These are phyloP conservation scores for Taphrina pruni DNA, from an alignment of 1,139 yeast genomes.

Conservation along the genomic window DNA sequence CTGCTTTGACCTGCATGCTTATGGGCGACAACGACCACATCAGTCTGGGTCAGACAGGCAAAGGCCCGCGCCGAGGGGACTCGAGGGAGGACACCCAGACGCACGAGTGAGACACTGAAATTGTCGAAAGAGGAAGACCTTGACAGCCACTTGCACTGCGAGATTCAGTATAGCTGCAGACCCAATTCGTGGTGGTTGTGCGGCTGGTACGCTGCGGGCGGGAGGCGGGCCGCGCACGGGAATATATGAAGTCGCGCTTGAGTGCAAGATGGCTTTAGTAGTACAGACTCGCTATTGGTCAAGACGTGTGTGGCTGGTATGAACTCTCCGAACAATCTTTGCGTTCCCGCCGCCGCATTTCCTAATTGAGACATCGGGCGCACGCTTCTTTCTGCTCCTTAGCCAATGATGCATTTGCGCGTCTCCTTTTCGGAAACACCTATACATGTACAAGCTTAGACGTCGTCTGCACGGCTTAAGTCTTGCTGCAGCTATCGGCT, in stretches of 20 bases:
- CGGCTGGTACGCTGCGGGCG: no score
- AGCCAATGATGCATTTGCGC: no score
- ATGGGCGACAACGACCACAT: constrained; percentile 3
- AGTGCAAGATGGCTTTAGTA: background rate
- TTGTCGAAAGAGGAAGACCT: constrained; percentile 13
- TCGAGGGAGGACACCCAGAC: background rate
- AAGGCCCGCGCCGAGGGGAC: background rate
- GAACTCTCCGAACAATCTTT: background rate
- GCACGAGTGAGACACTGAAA: constrained; percentile 25
- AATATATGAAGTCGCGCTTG: background rate
- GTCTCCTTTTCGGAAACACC: no score
- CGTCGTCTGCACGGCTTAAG: no score
- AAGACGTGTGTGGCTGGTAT: background rate
- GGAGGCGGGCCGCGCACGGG: background rate
- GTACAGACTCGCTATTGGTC: background rate
- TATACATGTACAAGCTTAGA: no score
- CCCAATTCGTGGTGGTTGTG: background rate
- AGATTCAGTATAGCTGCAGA: background rate
- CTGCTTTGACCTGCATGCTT: background rate
- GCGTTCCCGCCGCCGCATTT: no score
- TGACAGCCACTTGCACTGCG: constrained; percentile 16
- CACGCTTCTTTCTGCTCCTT: no score
- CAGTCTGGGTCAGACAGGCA: background rate
- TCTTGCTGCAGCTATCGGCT: no score
- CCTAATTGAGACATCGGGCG: no score